Conservation (phyloP, 371 early-diverging fungal genomes). For the Lichtheimia hyalospora region DNA sequence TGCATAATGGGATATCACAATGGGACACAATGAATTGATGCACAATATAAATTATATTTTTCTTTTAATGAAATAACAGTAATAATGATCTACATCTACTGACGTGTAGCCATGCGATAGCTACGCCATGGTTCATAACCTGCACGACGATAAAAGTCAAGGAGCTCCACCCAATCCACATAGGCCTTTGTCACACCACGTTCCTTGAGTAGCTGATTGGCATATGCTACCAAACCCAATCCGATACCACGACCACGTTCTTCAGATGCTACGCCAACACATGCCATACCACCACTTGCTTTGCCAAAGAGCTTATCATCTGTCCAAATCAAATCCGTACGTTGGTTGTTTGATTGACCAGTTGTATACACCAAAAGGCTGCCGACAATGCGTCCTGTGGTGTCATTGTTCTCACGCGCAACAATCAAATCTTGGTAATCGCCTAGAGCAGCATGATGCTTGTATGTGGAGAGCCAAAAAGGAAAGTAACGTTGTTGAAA, state of each 20-base stretch:
- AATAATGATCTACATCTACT: too few relatives aligned
- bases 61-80: too few relatives aligned
- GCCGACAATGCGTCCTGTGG: slow-evolving; percentile 29
- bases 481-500: slow-evolving; percentile 42
- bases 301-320: slow-evolving; percentile 25
- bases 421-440: slow-evolving; percentile 47
- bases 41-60: too few relatives aligned
- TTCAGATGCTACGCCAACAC: slow-evolving; percentile 45
- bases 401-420: slow-evolving; percentile 28
- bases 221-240: slow-evolving; percentile 40
- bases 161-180: slow-evolving; percentile 53
- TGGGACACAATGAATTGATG: too few relatives aligned
- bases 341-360: slow-evolving; percentile 22
- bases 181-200: slow-evolving; percentile 39
- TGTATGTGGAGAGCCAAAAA: slow-evolving; percentile 40
- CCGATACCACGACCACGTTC: slow-evolving; percentile 46
- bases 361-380: slow-evolving; percentile 32
- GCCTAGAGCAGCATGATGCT: slow-evolving; percentile 43
- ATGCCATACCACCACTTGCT: slow-evolving; percentile 47
- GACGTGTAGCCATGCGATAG: slow-evolving; percentile 25
- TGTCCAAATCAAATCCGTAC: slow-evolving; percentile 43
- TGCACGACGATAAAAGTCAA: slow-evolving; percentile 41
- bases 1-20: too few relatives aligned
- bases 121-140: slow-evolving; percentile 46
- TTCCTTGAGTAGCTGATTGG: slow-evolving; percentile 29